Evolutionary conservation across 1,139 yeast genomes (phyloP).

Genomic region (Sugiyamaella castrensis): DNA sequence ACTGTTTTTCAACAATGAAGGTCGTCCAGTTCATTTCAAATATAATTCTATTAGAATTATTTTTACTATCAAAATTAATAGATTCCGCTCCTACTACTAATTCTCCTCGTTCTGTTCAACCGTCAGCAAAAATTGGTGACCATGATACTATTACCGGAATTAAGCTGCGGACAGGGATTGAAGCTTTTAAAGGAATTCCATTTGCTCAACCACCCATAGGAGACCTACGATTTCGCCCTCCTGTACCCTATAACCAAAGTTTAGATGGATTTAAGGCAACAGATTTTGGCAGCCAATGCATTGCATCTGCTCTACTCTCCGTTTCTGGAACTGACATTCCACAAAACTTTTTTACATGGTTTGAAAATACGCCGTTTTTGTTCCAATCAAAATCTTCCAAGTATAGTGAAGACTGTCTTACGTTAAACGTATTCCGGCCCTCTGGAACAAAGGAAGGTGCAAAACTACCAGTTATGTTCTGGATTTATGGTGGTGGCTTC

Average conservation of each 20-base stretch:
- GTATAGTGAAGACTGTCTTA: slow-evolving; percentile 27
- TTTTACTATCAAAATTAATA: too few relatives aligned
- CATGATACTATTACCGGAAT: neutral
- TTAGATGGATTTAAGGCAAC: slow-evolving; percentile 16
- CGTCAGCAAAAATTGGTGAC: too few relatives aligned
- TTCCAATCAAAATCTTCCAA: neutral
- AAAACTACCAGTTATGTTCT: slow-evolving; percentile 36
- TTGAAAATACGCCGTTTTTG: slow-evolving; percentile 1
- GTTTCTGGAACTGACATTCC: too few relatives aligned
- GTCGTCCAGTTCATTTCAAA: too few relatives aligned
- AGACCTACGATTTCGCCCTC: slow-evolving; percentile 23
- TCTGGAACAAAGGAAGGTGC: slow-evolving; percentile 11
- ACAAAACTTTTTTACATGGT: too few relatives aligned
- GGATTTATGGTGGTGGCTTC: slow-evolving; percentile 43
- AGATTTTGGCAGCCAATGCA: slow-evolving; percentile 16
- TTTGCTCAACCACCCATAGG: slow-evolving; percentile 30
- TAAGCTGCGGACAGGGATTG: slow-evolving; percentile 1
- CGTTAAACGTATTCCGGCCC: slow-evolving; percentile 25
- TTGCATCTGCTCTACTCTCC: too few relatives aligned
- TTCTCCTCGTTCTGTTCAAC: too few relatives aligned
- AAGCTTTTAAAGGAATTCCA: slow-evolving; percentile 24
- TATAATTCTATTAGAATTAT: too few relatives aligned
- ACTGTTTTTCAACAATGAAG: too few relatives aligned
- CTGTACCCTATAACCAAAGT: slow-evolving; percentile 8
- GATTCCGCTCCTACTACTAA: too few relatives aligned